Evolutionary conservation across 345 rosid genomes (phyloP), one percentile per base, ranked within the genome.

Genomic region (Cardamine chenopodiifolia): DNA sequence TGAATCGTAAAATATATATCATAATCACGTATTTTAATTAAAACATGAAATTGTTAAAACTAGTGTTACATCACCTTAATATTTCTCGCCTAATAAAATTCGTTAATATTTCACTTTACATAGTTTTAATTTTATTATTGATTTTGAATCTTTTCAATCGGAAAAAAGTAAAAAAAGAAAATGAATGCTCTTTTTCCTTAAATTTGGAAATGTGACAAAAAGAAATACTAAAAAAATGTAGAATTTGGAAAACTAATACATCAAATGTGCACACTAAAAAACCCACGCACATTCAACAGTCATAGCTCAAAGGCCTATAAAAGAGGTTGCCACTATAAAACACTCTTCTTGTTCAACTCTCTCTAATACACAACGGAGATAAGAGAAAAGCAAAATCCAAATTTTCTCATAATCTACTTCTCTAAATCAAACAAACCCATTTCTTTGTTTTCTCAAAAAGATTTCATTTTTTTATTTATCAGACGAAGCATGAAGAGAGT

Each of bases 401-500:
- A 4, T 22, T 32, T 14, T 22, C 32, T 19, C 66, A 40, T 7
- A 13, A 65, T n/a, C n/a, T n/a, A n/a, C n/a, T n/a, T n/a, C n/a
- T n/a, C n/a, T n/a, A n/a, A n/a, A n/a, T 48, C 7, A 39, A 72
- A 23, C 25, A 23, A 23, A 23, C 25, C 25, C 25, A 23, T 23
- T 23, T 23, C 25, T 23, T n/a, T n/a, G n/a, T n/a, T n/a, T n/a
- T n/a, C n/a, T n/a, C n/a, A n/a, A n/a, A n/a, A n/a, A n/a, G n/a
- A n/a, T n/a, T n/a, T n/a, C n/a, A n/a, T n/a, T n/a, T n/a, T n/a
- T n/a, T n/a, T n/a, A n/a, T n/a, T n/a, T n/a, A 62, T 7, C 25
- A 10, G 11, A 61, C 52, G 34, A 63, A 76, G 5, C 34, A 84
- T 88, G 90, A 83, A 76, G 54, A 80, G 67, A 68, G n/a, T 70